phyloP scores from a whole-genome alignment of 2,329 filamentous ascomycete species.

The Cylindrodendrum hubeiense region DNA sequence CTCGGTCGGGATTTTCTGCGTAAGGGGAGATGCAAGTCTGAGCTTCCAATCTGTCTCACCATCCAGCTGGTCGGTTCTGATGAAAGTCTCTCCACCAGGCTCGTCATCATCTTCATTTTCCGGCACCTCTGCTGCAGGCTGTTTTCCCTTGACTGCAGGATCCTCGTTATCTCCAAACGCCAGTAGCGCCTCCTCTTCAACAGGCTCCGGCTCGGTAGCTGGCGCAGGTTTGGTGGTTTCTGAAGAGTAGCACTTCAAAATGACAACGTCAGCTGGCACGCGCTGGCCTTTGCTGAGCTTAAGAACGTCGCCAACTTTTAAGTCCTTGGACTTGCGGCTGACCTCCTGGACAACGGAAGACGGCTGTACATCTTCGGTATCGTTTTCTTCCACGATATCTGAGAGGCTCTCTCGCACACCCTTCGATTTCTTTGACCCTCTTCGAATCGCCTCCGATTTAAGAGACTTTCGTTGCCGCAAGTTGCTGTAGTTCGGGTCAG shows the following conservation, averaged over 20 bases:
- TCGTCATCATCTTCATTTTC: slow-evolving; percentile 50
- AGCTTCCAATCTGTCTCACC: slow-evolving; percentile 99
- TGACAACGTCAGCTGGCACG: slow-evolving; percentile 93
- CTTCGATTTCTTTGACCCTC: slow-evolving; percentile 47
- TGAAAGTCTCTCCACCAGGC: slow-evolving; percentile 89
- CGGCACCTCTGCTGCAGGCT: slow-evolving; percentile 44
- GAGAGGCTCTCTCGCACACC: slow-evolving; percentile 58
- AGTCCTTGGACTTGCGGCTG: slow-evolving; percentile 84
- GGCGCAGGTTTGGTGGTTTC: slow-evolving; percentile 58
- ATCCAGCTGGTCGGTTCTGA: slow-evolving; percentile 95
- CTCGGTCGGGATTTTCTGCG: slow-evolving; percentile 79
- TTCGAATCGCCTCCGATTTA: slow-evolving; percentile 57
- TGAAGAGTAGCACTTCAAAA: slow-evolving; percentile 82
- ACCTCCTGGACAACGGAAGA: slow-evolving; percentile 73
- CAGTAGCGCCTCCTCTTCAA: slow-evolving; percentile 56
- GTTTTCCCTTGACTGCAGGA: slow-evolving; percentile 50
- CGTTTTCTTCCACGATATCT: slow-evolving; percentile 77
- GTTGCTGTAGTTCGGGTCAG: slow-evolving; percentile 53
- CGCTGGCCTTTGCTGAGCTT: slow-evolving; percentile 93
- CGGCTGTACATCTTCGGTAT: slow-evolving; percentile 52
- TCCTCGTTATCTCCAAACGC: slow-evolving; percentile 55
- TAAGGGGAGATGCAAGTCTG: slow-evolving; percentile 85
- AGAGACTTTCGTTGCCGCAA: slow-evolving; percentile 54
- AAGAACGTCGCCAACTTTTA: slow-evolving; percentile 95
- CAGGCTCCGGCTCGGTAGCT: slow-evolving; percentile 46